phyloP scores from a whole-genome alignment of 1,284 basidiomycete species.

The Melanopsichium pennsylvanicum region DNA sequence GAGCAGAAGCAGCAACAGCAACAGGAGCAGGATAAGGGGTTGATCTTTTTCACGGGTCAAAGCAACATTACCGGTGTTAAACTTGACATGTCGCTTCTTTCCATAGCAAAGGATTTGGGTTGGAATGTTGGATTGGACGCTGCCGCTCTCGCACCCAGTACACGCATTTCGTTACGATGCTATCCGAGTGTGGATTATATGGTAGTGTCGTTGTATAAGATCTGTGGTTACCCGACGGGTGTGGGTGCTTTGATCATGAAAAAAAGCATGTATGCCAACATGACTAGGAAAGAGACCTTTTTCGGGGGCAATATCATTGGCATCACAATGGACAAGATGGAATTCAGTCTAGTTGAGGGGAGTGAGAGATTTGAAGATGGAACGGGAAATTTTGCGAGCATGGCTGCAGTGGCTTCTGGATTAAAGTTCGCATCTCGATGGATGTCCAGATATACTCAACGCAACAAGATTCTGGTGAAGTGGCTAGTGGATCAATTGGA shows the following conservation, averaged over 20 bases:
- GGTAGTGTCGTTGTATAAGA: constrained; percentile 33
- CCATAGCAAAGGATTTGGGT: not conserved
- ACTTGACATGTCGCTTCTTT: constrained; percentile 6
- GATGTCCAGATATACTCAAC: not conserved
- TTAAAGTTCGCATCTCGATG: constrained; percentile 12
- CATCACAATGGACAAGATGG: constrained; percentile 30
- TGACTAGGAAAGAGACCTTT: constrained; percentile 15
- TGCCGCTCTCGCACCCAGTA: constrained; percentile 24
- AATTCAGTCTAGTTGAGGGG: constrained; percentile 21
- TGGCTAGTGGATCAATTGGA: constrained; percentile 18
- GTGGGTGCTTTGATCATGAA: constrained; percentile 14
- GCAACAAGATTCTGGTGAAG: constrained; percentile 10
- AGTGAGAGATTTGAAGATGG: constrained; percentile 32
- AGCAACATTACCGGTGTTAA: constrained; percentile 31
- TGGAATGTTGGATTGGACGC: constrained; percentile 32
- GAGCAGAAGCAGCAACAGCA: no score
- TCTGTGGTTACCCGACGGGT: constrained; percentile 29
- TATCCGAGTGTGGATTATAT: constrained; percentile 17
- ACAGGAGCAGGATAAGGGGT: constrained; percentile 7
- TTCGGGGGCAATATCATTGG: constrained; percentile 35
- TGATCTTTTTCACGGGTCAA: constrained; percentile 32
- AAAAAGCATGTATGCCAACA: constrained; percentile 7
- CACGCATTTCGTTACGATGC: constrained; percentile 2
- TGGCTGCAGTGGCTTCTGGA: constrained; percentile 9
- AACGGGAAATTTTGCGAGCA: constrained; percentile 10